Percentiles rank a stretch among this genome's conserved stretches.
phyloP scores from a whole-genome alignment of 2,329 filamentous ascomycete genomes.

The Aureobasidium uvarum region DNA sequence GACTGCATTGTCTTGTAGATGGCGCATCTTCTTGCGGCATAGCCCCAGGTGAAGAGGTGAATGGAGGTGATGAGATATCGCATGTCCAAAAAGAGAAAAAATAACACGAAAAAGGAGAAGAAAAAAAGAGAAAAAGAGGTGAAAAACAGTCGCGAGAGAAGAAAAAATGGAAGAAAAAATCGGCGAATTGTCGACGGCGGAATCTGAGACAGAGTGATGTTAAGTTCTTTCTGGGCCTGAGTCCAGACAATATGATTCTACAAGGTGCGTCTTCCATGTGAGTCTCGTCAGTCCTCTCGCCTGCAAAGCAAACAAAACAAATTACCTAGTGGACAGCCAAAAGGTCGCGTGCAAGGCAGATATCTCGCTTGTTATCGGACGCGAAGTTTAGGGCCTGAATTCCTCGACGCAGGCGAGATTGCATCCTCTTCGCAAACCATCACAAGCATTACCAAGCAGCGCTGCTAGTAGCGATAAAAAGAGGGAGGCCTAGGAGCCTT shows the following conservation, averaged over 20 bases:
- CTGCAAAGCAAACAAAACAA: not conserved
- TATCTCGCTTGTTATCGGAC: not conserved
- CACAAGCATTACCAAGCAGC: not conserved
- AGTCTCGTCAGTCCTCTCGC: too few species aligned
- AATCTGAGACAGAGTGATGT: too few species aligned
- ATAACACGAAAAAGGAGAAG: not conserved
- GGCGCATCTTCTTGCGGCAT: not conserved
- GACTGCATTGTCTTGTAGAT: not conserved
- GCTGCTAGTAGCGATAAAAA: not conserved
- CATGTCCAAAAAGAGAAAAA: too few species aligned
- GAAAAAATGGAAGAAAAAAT: not conserved
- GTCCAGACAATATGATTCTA: not conserved
- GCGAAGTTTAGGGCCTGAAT: not conserved
- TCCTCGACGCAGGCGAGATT: constrained; percentile 10
- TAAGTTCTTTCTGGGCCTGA: not conserved
- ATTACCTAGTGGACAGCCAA: not conserved
- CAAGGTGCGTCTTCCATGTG: not conserved
- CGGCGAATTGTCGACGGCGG: not conserved
- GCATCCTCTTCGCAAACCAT: not conserved
- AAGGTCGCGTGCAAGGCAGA: not conserved
- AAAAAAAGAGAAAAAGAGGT: not conserved
- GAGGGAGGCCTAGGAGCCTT: not conserved
- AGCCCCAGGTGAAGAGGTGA: not conserved
- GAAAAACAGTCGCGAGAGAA: too few species aligned
- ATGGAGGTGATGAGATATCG: too few species aligned